Conservation (phyloP, 176 grass and related monocot genomes). For the Oryza meyeriana region DNA sequence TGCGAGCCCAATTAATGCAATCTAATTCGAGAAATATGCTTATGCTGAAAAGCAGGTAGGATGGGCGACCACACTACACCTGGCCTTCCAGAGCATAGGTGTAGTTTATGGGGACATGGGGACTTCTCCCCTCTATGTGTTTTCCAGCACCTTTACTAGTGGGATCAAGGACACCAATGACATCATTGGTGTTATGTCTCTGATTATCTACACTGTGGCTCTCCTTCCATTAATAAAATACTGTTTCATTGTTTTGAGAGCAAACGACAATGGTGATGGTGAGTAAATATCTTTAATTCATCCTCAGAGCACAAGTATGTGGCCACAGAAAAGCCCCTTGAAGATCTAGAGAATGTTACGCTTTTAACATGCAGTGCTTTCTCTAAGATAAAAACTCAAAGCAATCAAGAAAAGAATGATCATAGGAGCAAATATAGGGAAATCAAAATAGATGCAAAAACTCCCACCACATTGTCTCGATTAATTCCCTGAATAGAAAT, state of each 20-base stretch:
- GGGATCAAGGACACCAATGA: slow-evolving; percentile 56
- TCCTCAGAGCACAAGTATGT: not conserved
- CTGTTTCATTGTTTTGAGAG: slow-evolving; percentile 61
- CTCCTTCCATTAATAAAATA: slow-evolving; percentile 66
- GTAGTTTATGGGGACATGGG: slow-evolving; percentile 77
- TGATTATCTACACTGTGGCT: slow-evolving; percentile 62
- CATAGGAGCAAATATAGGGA: not conserved
- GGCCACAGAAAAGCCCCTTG: not conserved
- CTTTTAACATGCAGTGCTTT: not conserved
- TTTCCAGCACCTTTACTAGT: slow-evolving; percentile 54
- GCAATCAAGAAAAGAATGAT: slow-evolving; percentile 1
- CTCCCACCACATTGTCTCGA: not conserved
- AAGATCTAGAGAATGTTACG: not conserved
- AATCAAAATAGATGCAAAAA: not conserved
- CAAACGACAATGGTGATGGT: slow-evolving; percentile 75
- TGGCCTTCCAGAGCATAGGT: slow-evolving; percentile 74
- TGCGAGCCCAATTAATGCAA: not conserved
- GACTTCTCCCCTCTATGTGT: slow-evolving; percentile 70
- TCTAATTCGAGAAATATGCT: slow-evolving; percentile 18
- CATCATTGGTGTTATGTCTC: slow-evolving; percentile 57
- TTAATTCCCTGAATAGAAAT: not conserved
- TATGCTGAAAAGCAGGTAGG: slow-evolving; percentile 40
- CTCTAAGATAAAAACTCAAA: not conserved
- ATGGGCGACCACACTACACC: slow-evolving; percentile 47
- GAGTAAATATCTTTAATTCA: slow-evolving; percentile 30